Base-by-base conservation (phyloP, 1,284 basidiomycete genomes). In the Ceratobasidium sp. region DNA sequence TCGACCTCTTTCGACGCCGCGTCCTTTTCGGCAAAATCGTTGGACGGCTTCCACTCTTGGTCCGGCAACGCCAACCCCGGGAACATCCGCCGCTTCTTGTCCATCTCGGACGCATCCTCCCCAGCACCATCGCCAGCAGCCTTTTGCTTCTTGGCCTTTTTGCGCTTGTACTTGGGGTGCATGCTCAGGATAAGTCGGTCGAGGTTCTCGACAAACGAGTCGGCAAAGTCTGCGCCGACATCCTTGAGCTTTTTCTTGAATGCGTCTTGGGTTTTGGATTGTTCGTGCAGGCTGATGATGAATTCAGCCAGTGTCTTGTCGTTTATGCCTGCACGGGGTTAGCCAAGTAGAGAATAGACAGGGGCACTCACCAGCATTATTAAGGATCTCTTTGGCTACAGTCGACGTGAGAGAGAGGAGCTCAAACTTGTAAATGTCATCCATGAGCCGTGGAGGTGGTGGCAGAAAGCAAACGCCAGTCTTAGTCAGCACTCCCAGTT, bases 241-340 rank as follows among this genome's bases (percentile, higher is more conserved):
- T 91, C 89, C 70, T 86, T 84, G 62, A 99, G 86, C 77, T 93
- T 92, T 54, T 80, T 76, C 79, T 94, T 93, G 86, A 99, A 99
- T 68, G 88, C 86, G 13, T 81, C 79, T 52, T 93, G 82, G 71
- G 86, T 87, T 74, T 85, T 91, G 76, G 91, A 91, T 74, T 93
- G 82, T 73, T 93, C 91, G 80, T 99, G 96, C 64, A 98, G 86
- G 76, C 87, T 83, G 73, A 99, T 96, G 73, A 98, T 87, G 80
- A 97, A 99, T 81, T 99, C 96, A 29, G 96, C 94, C 38, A 96
- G 84, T 12, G 91, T 91, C 77, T 95, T 96, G 83, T 98, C 95
- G 77, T 90, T 92, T 65, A 91, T 81, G 54, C 86, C 90, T 74
- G 85, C 85, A 67, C 8, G 25, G 10, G 57, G 20, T 65, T n/a